These are phyloP conservation scores for Jatropha podagrica DNA, from an alignment of 441 rosid species.

Conservation along the genomic window DNA sequence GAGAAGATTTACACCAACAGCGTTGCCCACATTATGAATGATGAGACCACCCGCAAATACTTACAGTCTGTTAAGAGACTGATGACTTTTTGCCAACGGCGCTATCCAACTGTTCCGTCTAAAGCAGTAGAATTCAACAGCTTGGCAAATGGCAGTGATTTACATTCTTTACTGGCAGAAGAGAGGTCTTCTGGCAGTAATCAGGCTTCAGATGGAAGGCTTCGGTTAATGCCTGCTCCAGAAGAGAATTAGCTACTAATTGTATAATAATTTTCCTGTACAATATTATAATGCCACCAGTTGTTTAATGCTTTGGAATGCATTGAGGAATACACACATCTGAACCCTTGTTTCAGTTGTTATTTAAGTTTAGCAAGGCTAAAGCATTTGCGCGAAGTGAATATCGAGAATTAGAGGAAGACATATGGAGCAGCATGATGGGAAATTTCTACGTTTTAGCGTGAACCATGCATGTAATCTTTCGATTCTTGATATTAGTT, in stretches of 20 bases:
- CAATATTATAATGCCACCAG: not conserved
- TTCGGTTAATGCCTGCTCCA: constrained; percentile 66
- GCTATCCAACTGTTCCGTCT: constrained; percentile 86
- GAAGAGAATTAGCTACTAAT: constrained; percentile 41
- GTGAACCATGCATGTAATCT: not conserved
- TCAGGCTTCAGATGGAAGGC: constrained; percentile 58
- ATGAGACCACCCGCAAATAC: constrained; percentile 94
- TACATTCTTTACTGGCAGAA: constrained; percentile 81
- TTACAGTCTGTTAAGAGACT: constrained; percentile 87
- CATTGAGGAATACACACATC: not conserved
- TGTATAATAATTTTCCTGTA: not conserved
- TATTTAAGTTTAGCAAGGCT: not conserved
- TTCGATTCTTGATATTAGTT: not conserved
- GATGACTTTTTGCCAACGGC: constrained; percentile 93
- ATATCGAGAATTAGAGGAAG: not conserved
- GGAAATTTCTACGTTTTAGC: not conserved
- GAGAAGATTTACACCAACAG: constrained; percentile 95
- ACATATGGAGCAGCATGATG: not conserved
- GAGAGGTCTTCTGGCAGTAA: constrained; percentile 48
- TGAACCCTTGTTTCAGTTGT: not conserved
- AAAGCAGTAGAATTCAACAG: constrained; percentile 97
- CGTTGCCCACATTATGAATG: constrained; percentile 98
- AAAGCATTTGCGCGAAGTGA: not conserved
- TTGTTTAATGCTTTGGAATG: not conserved
- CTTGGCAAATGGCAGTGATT: constrained; percentile 89